phyloP scores from a whole-genome alignment of 768 basidiomycete genomes.

The Termitomyces eurrhizus region DNA sequence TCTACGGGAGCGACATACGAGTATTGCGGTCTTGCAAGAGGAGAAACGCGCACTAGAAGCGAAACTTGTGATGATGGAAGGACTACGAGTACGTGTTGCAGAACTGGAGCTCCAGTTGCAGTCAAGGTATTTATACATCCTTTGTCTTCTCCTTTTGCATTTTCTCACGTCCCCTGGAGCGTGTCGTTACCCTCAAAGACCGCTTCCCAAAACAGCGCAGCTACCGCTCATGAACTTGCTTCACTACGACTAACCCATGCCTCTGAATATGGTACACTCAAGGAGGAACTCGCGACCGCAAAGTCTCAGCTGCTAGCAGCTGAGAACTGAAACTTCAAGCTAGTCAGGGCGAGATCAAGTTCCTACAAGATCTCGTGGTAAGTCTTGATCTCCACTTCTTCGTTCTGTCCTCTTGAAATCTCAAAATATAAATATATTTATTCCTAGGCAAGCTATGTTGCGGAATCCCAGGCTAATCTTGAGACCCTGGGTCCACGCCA shows the following conservation, averaged over 20 bases:
- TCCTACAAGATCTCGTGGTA: slow-evolving; percentile 7
- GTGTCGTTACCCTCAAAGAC: neutral
- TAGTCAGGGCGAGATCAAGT: slow-evolving; percentile 5
- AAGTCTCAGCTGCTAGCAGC: slow-evolving; percentile 34
- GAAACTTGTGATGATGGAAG: slow-evolving; percentile 46
- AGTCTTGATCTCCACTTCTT: neutral
- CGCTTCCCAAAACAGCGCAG: slow-evolving; percentile 33
- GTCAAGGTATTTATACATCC: slow-evolving; percentile 42
- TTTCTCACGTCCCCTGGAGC: neutral
- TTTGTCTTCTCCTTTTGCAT: neutral
- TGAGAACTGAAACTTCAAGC: slow-evolving; percentile 4
- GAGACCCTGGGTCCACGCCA: neutral
- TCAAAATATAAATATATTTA: neutral
- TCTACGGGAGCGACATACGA: slow-evolving; percentile 53
- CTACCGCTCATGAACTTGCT: slow-evolving; percentile 48
- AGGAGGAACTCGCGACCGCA: slow-evolving; percentile 42
- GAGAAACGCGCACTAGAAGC: slow-evolving; percentile 65
- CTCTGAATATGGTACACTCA: slow-evolving; percentile 61
- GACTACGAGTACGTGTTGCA: slow-evolving; percentile 57
- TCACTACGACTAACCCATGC: slow-evolving; percentile 60
- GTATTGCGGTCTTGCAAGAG: slow-evolving; percentile 68
- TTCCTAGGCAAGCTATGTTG: slow-evolving; percentile 9
- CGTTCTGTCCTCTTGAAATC: neutral
- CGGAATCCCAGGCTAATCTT: slow-evolving; percentile 3
- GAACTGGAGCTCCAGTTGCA: slow-evolving; percentile 51